Conservation (phyloP, 495 filamentous ascomycete species). For the Aspergillus olivimuriae region DNA sequence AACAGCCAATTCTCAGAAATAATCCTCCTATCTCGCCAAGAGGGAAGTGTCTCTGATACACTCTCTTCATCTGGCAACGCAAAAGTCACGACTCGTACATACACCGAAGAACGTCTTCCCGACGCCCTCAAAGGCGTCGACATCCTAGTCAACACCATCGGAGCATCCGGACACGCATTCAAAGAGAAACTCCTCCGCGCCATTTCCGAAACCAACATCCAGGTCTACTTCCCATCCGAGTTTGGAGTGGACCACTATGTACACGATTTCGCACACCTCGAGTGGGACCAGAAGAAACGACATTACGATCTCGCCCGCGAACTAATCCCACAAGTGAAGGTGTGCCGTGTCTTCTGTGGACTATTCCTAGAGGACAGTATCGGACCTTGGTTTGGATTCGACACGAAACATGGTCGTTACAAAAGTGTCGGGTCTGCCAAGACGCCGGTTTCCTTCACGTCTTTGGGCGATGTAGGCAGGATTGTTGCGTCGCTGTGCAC, state of each 20-base stretch:
- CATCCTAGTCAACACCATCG: constrained; percentile 22
- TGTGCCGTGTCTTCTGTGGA: constrained; percentile 23
- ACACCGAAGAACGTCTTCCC: constrained; percentile 13
- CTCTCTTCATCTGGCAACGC: neutral
- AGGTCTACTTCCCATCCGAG: constrained; percentile 24
- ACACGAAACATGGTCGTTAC: constrained; percentile 18
- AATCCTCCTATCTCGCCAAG: constrained; percentile 18
- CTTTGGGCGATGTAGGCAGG: constrained; percentile 14
- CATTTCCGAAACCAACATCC: constrained; percentile 12
- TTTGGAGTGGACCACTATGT: constrained; percentile 24
- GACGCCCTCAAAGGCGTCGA: constrained; percentile 14
- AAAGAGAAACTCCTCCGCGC: constrained; percentile 15
- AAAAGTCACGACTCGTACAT: constrained; percentile 12
- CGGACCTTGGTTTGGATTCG: constrained; percentile 24
- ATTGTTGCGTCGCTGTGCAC: constrained; percentile 14
- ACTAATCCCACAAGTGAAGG: constrained; percentile 10
- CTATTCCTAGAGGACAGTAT: constrained; percentile 24
- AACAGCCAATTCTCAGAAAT: constrained; percentile 15
- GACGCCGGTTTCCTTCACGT: constrained; percentile 18
- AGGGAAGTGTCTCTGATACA: neutral
- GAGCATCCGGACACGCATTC: constrained; percentile 17
- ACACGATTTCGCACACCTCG: constrained; percentile 21
- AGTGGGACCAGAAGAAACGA: constrained; percentile 24
- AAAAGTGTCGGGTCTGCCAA: constrained; percentile 13
- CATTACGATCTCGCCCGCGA: constrained; percentile 11